phyloP scores from a whole-genome alignment of 495 filamentous ascomycete species.

The Tuber magnatum region DNA sequence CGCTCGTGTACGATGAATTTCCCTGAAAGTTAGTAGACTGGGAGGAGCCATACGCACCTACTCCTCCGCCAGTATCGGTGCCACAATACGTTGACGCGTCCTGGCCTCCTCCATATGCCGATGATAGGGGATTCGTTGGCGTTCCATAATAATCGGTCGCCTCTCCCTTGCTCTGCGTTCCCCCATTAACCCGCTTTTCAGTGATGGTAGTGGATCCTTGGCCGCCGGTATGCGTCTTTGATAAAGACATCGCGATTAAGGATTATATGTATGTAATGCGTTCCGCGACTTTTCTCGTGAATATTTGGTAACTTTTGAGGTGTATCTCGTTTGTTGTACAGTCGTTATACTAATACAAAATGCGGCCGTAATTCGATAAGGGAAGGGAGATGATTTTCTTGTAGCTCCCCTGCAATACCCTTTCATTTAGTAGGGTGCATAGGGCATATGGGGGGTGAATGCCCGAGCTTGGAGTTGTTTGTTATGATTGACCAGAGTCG shows the following conservation, averaged over 20 bases:
- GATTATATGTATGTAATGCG: constrained; percentile 14
- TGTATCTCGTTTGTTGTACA: constrained; percentile 8
- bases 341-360: constrained; percentile 27
- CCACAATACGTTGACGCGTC: constrained; percentile 12
- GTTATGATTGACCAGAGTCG: not conserved
- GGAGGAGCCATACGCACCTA: constrained; percentile 30
- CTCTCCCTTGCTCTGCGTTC: constrained; percentile 15
- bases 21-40: constrained; percentile 17
- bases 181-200: constrained; percentile 2
- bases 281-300: constrained; percentile 18
- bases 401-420: not conserved
- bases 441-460: constrained; percentile 11
- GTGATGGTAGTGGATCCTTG: constrained; percentile 4
- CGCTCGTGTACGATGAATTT: constrained; percentile 7
- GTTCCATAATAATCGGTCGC: constrained; percentile 27
- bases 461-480: not conserved
- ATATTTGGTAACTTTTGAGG: not conserved
- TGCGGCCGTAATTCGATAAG: not conserved
- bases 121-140: constrained; percentile 19
- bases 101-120: constrained; percentile 14
- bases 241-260: constrained; percentile 21
- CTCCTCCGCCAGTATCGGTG: constrained; percentile 15
- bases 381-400: not conserved
- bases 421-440: constrained; percentile 2
- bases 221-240: constrained; percentile 2